phyloP scores from a whole-genome alignment of 2,329 filamentous ascomycete species.

The Diaporthe destruens region DNA sequence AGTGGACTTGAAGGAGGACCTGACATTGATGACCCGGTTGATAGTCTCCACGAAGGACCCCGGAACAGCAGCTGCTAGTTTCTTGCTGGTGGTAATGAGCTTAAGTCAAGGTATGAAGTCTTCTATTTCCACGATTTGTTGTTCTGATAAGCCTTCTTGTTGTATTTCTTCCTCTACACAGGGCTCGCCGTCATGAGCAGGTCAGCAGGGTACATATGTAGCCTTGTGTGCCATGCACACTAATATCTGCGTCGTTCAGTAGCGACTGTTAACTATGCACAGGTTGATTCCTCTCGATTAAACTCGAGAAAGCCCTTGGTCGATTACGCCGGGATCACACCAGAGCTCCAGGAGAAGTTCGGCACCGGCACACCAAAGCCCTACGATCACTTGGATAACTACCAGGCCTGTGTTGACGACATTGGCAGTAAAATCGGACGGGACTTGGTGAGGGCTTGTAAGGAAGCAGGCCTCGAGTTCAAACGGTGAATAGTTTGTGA shows the following conservation, averaged over 20 bases:
- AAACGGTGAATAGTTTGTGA: background rate
- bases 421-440: background rate
- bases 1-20: background rate
- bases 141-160: too few relatives aligned
- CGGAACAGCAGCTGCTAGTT: too few relatives aligned
- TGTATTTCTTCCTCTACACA: too few relatives aligned
- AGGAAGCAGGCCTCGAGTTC: background rate
- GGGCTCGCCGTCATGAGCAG: too few relatives aligned
- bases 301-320: conserved; percentile 3
- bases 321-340: conserved; percentile 4
- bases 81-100: too few relatives aligned
- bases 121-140: too few relatives aligned
- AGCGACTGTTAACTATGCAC: background rate
- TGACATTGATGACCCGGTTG: background rate
- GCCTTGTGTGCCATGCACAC: background rate
- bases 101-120: too few relatives aligned
- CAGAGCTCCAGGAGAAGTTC: conserved; percentile 5
- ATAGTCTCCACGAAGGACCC: too few relatives aligned
- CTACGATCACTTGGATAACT: background rate
- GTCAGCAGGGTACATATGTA: too few relatives aligned
- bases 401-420: conserved; percentile 4
- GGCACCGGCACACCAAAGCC: conserved; percentile 5
- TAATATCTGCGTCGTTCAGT: background rate
- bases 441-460: background rate
- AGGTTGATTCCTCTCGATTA: background rate